Conservation (phyloP, 768 basidiomycete species). For the Calocybe gangraenosa region DNA sequence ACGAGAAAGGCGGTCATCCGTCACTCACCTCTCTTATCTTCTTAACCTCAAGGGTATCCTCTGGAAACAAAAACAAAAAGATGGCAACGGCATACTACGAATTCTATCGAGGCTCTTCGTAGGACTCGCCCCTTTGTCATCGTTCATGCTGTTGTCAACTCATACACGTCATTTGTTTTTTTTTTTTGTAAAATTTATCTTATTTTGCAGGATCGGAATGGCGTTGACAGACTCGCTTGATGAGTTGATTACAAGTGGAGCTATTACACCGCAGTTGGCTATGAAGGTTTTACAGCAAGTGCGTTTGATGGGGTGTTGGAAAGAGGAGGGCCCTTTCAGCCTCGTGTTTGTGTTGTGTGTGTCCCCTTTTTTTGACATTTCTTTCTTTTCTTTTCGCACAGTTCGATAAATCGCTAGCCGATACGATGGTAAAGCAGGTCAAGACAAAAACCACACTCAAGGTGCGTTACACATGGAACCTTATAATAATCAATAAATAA, state of each 20-base stretch:
- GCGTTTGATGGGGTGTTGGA: no score
- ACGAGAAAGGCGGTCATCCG: no score
- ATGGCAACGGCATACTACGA: slow-evolving; percentile 90
- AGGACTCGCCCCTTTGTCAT: no score
- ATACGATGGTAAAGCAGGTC: slow-evolving; percentile 88
- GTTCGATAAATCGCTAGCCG: slow-evolving; percentile 96
- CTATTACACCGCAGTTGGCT: slow-evolving; percentile 97
- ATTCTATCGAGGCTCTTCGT: slow-evolving; percentile 91
- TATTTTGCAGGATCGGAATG: slow-evolving; percentile 79
- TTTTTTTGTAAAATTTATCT: neutral
- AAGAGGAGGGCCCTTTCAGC: no score
- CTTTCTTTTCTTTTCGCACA: slow-evolving; percentile 22
- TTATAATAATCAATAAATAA: no score
- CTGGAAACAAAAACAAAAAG: neutral
- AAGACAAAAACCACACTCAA: slow-evolving; percentile 95
- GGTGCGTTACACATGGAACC: slow-evolving; percentile 53
- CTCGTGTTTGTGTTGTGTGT: neutral
- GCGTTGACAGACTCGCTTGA: slow-evolving; percentile 97
- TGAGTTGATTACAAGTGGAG: slow-evolving; percentile 94
- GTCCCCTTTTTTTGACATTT: no score
- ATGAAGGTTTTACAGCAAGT: slow-evolving; percentile 99
- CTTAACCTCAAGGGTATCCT: neutral
- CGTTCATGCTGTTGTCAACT: neutral
- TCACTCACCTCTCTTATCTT: neutral
- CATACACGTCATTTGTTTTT: neutral